Evolutionary conservation across 495 filamentous ascomycete genomes (phyloP).

Genomic region (Talaromyces adpressus): DNA sequence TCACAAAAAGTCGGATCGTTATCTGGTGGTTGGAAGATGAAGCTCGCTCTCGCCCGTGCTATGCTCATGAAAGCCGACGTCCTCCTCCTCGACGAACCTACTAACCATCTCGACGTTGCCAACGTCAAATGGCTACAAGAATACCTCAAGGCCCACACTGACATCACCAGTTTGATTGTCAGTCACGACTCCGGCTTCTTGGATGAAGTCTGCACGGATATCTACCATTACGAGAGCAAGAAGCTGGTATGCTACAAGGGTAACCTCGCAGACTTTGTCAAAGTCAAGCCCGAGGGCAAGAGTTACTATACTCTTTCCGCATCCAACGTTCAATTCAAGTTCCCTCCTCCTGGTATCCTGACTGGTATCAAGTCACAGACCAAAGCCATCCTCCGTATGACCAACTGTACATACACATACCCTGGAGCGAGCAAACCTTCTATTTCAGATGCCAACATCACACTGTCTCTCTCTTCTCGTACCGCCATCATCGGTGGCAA

Average conservation of each 20-base stretch:
- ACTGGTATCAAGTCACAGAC: conserved; percentile 93
- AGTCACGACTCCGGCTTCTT: conserved; percentile 97
- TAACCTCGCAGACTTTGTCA: conserved; percentile 89
- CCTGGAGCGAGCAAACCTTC: conserved; percentile 80
- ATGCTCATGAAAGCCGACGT: conserved; percentile 97
- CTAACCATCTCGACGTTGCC: conserved; percentile 94
- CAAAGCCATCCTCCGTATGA: conserved; percentile 92
- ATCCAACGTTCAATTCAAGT: conserved; percentile 90
- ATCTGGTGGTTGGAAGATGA: conserved; percentile 99
- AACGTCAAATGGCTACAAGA: conserved; percentile 95
- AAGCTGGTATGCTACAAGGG: conserved; percentile 93
- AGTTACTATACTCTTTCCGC: conserved; percentile 96
- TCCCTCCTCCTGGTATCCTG: conserved; percentile 90
- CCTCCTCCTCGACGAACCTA: conserved; percentile 93
- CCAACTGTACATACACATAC: conserved; percentile 82
- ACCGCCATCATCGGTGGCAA: conserved; percentile 96
- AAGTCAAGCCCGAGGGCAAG: conserved; percentile 90
- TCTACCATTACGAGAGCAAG: conserved; percentile 98
- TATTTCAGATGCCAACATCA: conserved; percentile 76
- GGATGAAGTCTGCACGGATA: conserved; percentile 95
- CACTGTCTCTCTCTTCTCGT: conserved; percentile 82
- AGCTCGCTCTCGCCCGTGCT: conserved; percentile 89
- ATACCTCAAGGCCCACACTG: conserved; percentile 90
- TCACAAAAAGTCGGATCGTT: conserved; percentile 83
- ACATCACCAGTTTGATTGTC: conserved; percentile 97